Evolutionary conservation across 345 rosid species (phyloP).

Genomic region (Corymbia maculata): DNA sequence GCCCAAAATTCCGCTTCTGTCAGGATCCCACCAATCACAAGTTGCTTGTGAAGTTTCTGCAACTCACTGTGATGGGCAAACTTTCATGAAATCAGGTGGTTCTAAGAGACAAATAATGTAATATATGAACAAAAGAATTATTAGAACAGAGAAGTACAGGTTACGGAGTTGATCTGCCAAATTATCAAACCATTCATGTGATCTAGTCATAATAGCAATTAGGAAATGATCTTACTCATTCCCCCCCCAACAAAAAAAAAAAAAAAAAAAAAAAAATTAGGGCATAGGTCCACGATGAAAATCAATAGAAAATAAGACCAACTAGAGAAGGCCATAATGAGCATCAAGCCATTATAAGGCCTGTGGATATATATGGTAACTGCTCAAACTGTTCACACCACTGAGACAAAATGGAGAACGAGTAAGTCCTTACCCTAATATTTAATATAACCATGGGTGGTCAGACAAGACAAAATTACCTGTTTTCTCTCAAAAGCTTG

Average conservation of each 20-base stretch:
- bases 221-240: neutral
- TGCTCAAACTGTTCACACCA: neutral
- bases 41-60: constrained; percentile 70
- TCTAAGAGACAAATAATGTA: neutral
- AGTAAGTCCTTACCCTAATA: neutral
- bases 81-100: neutral
- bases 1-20: constrained; percentile 96
- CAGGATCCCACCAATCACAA: constrained; percentile 51
- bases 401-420: neutral
- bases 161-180: neutral
- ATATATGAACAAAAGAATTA: neutral
- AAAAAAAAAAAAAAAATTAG: neutral
- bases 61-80: constrained; percentile 40
- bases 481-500: constrained; percentile 58
- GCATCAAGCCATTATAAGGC: neutral
- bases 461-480: constrained; percentile 24
- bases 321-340: neutral
- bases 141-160: neutral
- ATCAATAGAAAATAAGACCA: neutral
- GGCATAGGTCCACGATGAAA: neutral
- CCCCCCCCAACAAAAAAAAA: no score
- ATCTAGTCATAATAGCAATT: neutral
- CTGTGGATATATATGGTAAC: neutral
- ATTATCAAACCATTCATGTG: neutral
- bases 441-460: neutral